A percentile compares a stretch with the other conserved stretches of the same genome.
Conservation (phyloP, 768 basidiomycete species). For the Boletales sp. region DNA sequence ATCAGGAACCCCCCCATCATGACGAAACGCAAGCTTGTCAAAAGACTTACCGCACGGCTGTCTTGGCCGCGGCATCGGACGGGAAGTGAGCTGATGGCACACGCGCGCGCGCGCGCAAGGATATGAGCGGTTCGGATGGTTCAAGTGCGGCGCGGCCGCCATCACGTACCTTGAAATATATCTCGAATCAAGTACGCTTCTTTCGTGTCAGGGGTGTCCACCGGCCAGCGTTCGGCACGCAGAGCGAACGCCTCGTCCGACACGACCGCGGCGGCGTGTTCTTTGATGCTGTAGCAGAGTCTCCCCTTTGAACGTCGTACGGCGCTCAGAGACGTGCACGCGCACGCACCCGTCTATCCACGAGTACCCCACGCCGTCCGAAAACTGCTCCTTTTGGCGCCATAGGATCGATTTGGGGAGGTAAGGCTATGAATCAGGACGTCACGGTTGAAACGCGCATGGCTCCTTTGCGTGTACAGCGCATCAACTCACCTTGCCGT, state of each 20-base stretch:
- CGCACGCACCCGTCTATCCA: constrained; percentile 89
- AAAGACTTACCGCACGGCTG: constrained; percentile 76
- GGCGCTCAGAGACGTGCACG: not conserved
- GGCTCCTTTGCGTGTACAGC: not conserved
- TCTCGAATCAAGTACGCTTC: constrained; percentile 94
- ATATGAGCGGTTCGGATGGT: constrained; percentile 2
- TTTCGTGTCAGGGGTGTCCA: constrained; percentile 89
- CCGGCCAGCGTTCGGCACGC: constrained; percentile 69
- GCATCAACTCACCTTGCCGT: constrained; percentile 54
- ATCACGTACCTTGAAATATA: constrained; percentile 71
- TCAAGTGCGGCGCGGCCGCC: not conserved
- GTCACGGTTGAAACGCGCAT: not conserved
- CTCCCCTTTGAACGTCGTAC: not conserved
- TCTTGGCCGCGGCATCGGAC: constrained; percentile 77
- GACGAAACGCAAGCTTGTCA: constrained; percentile 1
- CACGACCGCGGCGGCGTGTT: constrained; percentile 68
- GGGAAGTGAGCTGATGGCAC: constrained; percentile 68
- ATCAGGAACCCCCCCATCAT: constrained; percentile 10
- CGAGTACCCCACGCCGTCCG: constrained; percentile 96
- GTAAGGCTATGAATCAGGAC: constrained; percentile 58
- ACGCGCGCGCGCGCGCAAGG: no score
- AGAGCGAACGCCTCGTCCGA: constrained; percentile 80
- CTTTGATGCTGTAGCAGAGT: constrained; percentile 67
- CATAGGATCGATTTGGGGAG: constrained; percentile 92
- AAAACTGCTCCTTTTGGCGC: constrained; percentile 99